phyloP scores from a whole-genome alignment of 2,329 filamentous ascomycete genomes.

The Calonectria hongkongensis region DNA sequence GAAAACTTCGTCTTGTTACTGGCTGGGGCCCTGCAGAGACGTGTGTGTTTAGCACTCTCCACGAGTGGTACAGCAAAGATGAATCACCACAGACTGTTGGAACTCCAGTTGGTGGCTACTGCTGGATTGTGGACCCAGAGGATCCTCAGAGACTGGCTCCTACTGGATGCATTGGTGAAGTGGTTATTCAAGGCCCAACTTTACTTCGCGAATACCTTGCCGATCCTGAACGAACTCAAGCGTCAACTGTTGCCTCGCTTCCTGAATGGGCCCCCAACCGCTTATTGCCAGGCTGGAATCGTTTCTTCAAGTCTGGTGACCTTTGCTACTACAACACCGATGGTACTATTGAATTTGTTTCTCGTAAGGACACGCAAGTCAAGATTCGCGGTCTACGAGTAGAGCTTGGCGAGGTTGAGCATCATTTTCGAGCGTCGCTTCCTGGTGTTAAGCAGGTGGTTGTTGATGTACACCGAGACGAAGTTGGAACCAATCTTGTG shows the following conservation, averaged over 20 bases:
- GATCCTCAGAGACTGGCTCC: slow-evolving; percentile 46
- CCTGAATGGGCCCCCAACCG: slow-evolving; percentile 1
- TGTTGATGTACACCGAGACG: slow-evolving; percentile 25
- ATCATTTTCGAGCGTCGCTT: neutral
- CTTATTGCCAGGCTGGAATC: neutral
- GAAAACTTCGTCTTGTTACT: slow-evolving; percentile 44
- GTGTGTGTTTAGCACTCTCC: slow-evolving; percentile 39
- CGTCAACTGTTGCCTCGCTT: slow-evolving; percentile 51
- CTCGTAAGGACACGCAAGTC: too few species aligned
- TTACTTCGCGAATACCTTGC: slow-evolving; percentile 51
- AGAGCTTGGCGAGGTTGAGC: too few species aligned
- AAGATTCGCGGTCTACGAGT: too few species aligned
- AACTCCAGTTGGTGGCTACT: slow-evolving; percentile 16
- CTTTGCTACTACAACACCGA: slow-evolving; percentile 7
- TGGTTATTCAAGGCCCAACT: slow-evolving; percentile 49
- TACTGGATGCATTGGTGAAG: slow-evolving; percentile 44
- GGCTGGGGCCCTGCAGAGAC: slow-evolving; percentile 52
- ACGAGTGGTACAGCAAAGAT: neutral
- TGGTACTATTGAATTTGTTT: slow-evolving; percentile 14
- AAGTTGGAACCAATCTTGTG: slow-evolving; percentile 15
- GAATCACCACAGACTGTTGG: slow-evolving; percentile 44
- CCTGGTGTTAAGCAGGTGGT: slow-evolving; percentile 2
- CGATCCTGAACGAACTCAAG: slow-evolving; percentile 48
- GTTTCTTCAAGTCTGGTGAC: slow-evolving; percentile 19
- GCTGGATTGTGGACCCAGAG: slow-evolving; percentile 47